phyloP scores from a whole-genome alignment of 306 rosid species.

The Notholithocarpus densiflorus region DNA sequence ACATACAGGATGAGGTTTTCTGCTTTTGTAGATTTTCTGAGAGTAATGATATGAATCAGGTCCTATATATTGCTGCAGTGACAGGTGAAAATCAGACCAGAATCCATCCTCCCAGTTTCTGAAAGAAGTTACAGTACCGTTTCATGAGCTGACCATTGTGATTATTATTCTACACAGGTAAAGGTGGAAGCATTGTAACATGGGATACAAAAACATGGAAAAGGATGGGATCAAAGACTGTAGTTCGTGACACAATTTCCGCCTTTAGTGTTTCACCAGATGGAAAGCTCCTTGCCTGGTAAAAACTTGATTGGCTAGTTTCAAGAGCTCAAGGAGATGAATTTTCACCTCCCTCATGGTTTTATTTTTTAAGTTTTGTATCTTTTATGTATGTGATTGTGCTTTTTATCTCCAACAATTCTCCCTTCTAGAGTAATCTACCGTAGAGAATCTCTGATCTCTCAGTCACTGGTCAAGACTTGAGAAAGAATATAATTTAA shows the following conservation, averaged over 20 bases:
- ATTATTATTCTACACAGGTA: slow-evolving; percentile 39
- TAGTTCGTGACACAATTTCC: slow-evolving; percentile 58
- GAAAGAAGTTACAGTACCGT: background rate
- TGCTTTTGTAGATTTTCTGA: slow-evolving; percentile 79
- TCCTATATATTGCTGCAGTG: slow-evolving; percentile 56
- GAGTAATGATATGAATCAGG: slow-evolving; percentile 36
- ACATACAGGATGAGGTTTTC: slow-evolving; percentile 66
- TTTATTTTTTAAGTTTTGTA: background rate
- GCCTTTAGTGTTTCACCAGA: slow-evolving; percentile 80
- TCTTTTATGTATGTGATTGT: background rate
- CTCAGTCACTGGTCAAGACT: background rate
- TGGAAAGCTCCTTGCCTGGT: slow-evolving; percentile 90
- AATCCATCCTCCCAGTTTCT: background rate
- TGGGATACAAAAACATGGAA: slow-evolving; percentile 85
- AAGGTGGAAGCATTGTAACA: slow-evolving; percentile 68
- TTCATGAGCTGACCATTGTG: slow-evolving; percentile 20
- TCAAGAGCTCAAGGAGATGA: slow-evolving; percentile 3
- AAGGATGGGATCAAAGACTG: slow-evolving; percentile 57
- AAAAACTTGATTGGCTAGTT: slow-evolving; percentile 16
- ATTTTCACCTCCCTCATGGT: background rate
- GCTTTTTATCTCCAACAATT: background rate
- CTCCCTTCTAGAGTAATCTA: background rate
- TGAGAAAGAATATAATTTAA: background rate
- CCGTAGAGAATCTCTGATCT: background rate
- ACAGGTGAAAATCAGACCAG: slow-evolving; percentile 44